Percentiles rank a stretch among this genome's conserved stretches.
phyloP scores from a whole-genome alignment of 2,329 filamentous ascomycete species.

The Cylindrodendrum hubeiense region DNA sequence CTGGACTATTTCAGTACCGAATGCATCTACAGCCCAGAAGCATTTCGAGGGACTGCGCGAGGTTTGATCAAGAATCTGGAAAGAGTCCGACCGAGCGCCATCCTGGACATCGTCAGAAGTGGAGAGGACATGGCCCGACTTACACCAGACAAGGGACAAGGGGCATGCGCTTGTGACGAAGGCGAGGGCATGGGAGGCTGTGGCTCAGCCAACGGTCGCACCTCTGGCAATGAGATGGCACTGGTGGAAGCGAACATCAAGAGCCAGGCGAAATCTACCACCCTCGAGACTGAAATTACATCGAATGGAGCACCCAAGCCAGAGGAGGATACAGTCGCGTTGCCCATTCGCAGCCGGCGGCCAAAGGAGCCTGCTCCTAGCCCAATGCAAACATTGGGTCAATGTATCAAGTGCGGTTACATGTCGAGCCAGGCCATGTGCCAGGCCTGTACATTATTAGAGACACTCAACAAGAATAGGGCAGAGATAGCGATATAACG shows the following conservation, averaged over 20 bases:
- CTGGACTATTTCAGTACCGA: conserved; percentile 98
- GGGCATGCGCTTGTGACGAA: conserved; percentile 53
- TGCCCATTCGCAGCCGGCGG: conserved; percentile 49
- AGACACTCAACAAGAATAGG: conserved; percentile 87
- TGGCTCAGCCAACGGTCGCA: conserved; percentile 72
- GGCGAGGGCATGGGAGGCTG: conserved; percentile 73
- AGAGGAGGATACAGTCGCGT: conserved; percentile 47
- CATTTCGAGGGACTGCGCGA: conserved; percentile 92
- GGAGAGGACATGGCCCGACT: conserved; percentile 96
- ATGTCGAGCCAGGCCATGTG: conserved; percentile 95
- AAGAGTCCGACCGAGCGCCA: conserved; percentile 91
- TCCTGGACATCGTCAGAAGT: conserved; percentile 92
- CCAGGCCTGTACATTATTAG: conserved; percentile 91
- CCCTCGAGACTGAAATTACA: conserved; percentile 50
- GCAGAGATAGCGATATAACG: conserved; percentile 67
- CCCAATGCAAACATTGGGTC: conserved; percentile 81
- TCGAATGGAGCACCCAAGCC: conserved; percentile 34
- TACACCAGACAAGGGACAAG: conserved; percentile 54
- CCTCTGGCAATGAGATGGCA: conserved; percentile 82
- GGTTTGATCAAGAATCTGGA: conserved; percentile 96
- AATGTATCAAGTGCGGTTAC: conserved; percentile 90
- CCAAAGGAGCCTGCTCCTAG: conserved; percentile 44
- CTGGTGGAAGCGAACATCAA: conserved; percentile 74
- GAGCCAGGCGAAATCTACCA: conserved; percentile 31
- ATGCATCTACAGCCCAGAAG: conserved; percentile 98